Evolutionary conservation across 2,329 filamentous ascomycete species (phyloP), one percentile per base, ranked within the genome.

Genomic region (Rhinocladiella mackenziei): DNA sequence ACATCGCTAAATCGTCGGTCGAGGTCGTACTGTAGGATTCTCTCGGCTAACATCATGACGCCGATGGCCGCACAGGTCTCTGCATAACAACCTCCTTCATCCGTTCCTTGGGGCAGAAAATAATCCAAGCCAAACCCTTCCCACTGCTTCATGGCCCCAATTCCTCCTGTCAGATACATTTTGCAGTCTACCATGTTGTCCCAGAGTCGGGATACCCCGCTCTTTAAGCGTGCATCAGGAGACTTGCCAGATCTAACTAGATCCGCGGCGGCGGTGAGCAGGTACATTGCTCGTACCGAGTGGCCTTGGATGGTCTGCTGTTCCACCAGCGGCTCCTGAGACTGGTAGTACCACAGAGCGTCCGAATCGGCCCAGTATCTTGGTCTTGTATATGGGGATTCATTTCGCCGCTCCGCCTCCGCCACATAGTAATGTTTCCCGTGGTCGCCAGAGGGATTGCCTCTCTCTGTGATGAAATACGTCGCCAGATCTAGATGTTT

Each of bases 21-120:
- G 8, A 79, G 64, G 23, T 79, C 69, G 17, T 77, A 56, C 48
- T 77, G 71, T 0, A 81, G 61, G 6, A 81, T 56, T 4, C 78
- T 62, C 49, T 81, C 74, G 0, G 75, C 76, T 1, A 80, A 62
- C 75, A 81, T 78, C 65, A 80, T 76, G 2, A 78, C 70, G 5
- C 74, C 77, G 48, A 81, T 79, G 0, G 71, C 70, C 1, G 77
- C 78, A 56, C 75, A 81, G 0, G 78, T 82, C 59, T 81, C 78
- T 1, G 75, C 70, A 58, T 81, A 81, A 54, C 78, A 81, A 2
- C 77, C 78, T 3, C 78, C 77, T 48, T 80, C 77, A 46, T 80
- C 78, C 0, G 74, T 75, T 1, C 72, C 67, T 30, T 79, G 75
- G 1, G 76, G 77, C 4, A 81, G 63, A 57, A 78, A 78, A 55